Percentiles rank a stretch among this genome's conserved stretches.
Conservation (phyloP, 306 rosid species). For the Trifolium subterraneum region DNA sequence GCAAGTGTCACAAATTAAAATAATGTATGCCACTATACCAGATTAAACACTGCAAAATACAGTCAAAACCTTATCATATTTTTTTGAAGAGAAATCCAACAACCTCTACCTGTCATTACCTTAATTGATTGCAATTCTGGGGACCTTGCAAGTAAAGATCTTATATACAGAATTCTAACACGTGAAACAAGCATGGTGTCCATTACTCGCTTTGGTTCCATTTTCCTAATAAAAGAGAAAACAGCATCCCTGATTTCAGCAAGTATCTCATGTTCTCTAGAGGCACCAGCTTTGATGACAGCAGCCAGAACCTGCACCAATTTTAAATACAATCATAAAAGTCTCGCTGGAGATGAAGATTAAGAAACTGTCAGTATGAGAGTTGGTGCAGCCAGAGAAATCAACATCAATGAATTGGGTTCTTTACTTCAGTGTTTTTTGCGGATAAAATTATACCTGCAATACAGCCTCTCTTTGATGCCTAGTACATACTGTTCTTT, state of each 20-base stretch:
- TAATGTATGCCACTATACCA: constrained; percentile 43
- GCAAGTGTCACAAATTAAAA: constrained; percentile 41
- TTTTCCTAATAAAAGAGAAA: constrained; percentile 87
- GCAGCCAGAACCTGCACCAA: constrained; percentile 89
- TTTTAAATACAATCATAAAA: constrained; percentile 19
- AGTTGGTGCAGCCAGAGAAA: constrained; percentile 26
- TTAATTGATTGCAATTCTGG: constrained; percentile 97
- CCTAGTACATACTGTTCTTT: constrained; percentile 1
- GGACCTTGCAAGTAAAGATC: constrained; percentile 95
- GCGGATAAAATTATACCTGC: constrained; percentile 16
- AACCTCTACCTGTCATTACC: constrained; percentile 54
- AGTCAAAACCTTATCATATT: constrained; percentile 21
- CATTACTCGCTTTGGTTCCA: constrained; percentile 98
- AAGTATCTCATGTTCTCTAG: constrained; percentile 98
- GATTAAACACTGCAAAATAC: constrained; percentile 26
- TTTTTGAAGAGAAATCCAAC: constrained; percentile 4
- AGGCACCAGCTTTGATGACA: constrained; percentile 97
- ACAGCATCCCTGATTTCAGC: constrained; percentile 96
- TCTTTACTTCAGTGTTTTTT: neutral
- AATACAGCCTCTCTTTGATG: constrained; percentile 28
- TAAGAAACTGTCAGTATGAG: constrained; percentile 3
- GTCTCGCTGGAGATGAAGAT: constrained; percentile 27
- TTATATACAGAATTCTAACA: constrained; percentile 89
- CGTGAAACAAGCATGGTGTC: constrained; percentile 99
- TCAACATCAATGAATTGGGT: constrained; percentile 14